Evolutionary conservation across 2,329 filamentous ascomycete species (phyloP).

Genomic region (Aspergillus quadricinctus): DNA sequence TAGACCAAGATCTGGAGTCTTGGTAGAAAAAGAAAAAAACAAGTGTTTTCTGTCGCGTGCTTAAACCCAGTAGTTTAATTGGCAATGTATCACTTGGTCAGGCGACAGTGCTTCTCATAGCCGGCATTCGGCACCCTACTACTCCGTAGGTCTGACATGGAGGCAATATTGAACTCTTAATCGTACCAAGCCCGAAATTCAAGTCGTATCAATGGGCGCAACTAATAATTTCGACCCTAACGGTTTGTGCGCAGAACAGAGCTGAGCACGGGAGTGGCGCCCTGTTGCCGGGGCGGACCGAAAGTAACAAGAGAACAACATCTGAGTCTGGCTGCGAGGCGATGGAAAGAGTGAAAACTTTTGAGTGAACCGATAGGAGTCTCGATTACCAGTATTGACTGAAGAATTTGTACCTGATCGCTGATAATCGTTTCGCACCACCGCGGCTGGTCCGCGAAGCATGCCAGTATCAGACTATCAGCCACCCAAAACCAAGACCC

Average conservation of each 20-base stretch:
- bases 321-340: background rate
- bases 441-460: background rate
- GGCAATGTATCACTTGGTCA: background rate
- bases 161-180: background rate
- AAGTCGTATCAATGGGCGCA: background rate
- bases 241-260: background rate
- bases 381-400: background rate
- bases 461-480: background rate
- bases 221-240: background rate
- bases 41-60: background rate
- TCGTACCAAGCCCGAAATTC: background rate
- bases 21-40: background rate
- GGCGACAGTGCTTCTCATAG: background rate
- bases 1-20: constrained; percentile 19
- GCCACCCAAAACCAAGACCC: background rate
- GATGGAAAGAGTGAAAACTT: background rate
- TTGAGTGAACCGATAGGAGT: background rate
- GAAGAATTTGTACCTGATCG: background rate
- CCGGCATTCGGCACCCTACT: background rate
- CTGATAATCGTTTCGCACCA: background rate
- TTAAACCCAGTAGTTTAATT: background rate
- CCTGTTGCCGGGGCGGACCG: constrained; percentile 9
- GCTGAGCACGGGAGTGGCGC: constrained; percentile 8
- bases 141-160: background rate
- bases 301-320: constrained; percentile 1